Conservation (phyloP, 164 flowering plant genomes). For the Saururus chinensis region DNA sequence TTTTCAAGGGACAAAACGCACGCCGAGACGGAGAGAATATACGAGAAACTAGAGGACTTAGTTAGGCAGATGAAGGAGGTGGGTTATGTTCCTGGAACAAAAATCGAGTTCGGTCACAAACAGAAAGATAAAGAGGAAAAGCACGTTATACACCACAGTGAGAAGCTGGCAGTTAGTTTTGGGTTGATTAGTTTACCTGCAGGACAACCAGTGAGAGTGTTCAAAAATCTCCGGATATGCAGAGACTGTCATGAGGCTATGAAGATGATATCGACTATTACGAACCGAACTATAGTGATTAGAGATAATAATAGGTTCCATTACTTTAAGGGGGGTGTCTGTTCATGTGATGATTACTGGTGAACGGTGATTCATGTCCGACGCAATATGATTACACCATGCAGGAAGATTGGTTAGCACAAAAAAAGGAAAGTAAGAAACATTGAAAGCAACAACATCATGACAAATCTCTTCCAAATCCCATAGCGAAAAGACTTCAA, state of each 20-base stretch:
- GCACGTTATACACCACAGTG: constrained; percentile 14
- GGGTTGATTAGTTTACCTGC: constrained; percentile 15
- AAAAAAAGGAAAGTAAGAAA: no score
- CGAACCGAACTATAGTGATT: constrained; percentile 9
- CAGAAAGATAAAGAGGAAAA: constrained; percentile 6
- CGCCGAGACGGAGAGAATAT: constrained; percentile 9
- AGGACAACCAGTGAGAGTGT: constrained; percentile 14
- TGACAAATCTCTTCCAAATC: no score
- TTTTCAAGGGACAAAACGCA: constrained; percentile 14
- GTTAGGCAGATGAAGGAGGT: constrained; percentile 14
- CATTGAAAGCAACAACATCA: no score
- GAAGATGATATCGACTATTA: constrained; percentile 13
- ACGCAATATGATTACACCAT: no score
- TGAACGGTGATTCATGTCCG: constrained; percentile 5
- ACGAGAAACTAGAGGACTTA: constrained; percentile 12
- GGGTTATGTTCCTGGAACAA: constrained; percentile 12
- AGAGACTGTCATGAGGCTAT: constrained; percentile 15
- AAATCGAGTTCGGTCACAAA: no score
- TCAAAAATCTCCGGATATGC: constrained; percentile 18
- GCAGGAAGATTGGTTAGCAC: no score
- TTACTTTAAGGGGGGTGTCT: constrained; percentile 15
- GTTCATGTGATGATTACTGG: constrained; percentile 23
- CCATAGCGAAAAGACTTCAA: no score
- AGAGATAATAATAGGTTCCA: constrained; percentile 20
- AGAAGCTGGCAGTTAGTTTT: constrained; percentile 20